Percentiles rank a stretch among this genome's conserved stretches.
Evolutionary conservation across 2,329 filamentous ascomycete genomes (phyloP).

Genomic region (Ophiostoma novo-ulmi): DNA sequence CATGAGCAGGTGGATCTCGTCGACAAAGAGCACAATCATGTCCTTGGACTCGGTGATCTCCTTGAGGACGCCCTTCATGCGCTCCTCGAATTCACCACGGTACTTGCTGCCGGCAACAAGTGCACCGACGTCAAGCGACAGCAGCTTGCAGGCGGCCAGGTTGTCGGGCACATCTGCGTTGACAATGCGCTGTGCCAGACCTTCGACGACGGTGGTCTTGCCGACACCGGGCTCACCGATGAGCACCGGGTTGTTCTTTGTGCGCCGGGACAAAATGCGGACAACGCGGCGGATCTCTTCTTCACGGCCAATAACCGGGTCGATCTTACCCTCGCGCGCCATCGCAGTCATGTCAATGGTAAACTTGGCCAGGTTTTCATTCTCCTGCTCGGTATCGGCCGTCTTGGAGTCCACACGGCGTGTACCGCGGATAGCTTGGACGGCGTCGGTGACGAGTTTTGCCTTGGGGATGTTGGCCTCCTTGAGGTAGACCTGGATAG

Average conservation of each 20-base stretch:
- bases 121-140: conserved; percentile 91
- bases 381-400: conserved; percentile 85
- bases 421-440: conserved; percentile 86
- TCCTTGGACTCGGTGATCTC: conserved; percentile 93
- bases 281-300: conserved; percentile 92
- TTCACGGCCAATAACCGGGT: conserved; percentile 93
- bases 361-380: conserved; percentile 95
- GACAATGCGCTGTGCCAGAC: conserved; percentile 89
- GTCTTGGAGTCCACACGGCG: conserved; percentile 93
- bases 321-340: conserved; percentile 95
- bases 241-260: conserved; percentile 97
- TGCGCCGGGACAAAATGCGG: conserved; percentile 84
- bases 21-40: conserved; percentile 95
- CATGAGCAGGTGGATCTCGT: conserved; percentile 98
- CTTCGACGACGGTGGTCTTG: conserved; percentile 97
- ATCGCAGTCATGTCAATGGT: conserved; percentile 97
- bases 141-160: conserved; percentile 83
- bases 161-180: conserved; percentile 96
- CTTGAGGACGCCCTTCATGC: conserved; percentile 98
- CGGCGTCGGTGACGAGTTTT: conserved; percentile 85
- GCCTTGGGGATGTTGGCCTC: conserved; percentile 88
- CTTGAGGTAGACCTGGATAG: conserved; percentile 67
- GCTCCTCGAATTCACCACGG: conserved; percentile 95
- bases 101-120: conserved; percentile 97
- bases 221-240: conserved; percentile 98